Conservation (phyloP, 2,329 filamentous ascomycete genomes). For the Fusarium coicis region DNA sequence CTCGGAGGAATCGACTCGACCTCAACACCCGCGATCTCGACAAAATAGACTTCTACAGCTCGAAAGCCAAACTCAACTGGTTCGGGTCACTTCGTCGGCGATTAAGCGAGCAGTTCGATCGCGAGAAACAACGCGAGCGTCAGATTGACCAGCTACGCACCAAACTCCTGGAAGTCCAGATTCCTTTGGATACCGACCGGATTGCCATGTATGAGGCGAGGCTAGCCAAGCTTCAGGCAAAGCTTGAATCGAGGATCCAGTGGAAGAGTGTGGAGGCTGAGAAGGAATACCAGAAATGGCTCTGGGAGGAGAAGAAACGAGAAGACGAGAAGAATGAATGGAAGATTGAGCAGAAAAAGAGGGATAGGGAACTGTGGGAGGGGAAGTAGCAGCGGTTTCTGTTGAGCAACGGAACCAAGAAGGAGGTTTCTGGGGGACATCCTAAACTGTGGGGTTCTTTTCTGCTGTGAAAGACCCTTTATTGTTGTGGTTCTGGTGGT, state of each 20-base stretch:
- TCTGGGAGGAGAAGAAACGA: background rate
- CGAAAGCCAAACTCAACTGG: background rate
- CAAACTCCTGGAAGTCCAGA: accelerated
- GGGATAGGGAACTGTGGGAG: background rate
- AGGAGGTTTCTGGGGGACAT: background rate
- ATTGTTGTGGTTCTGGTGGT: background rate
- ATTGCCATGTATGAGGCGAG: background rate
- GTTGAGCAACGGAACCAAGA: background rate
- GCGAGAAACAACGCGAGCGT: background rate
- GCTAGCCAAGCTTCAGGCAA: background rate
- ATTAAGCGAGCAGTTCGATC: background rate
- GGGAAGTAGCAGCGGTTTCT: background rate
- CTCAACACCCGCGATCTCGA: background rate
- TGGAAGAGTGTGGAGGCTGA: background rate
- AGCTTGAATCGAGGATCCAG: background rate
- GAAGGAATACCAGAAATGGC: background rate
- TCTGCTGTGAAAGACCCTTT: background rate
- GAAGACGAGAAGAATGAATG: accelerated
- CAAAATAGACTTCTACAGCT: background rate
- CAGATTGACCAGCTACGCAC: background rate
- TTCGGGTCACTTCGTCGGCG: background rate
- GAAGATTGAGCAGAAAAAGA: background rate
- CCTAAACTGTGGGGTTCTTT: background rate
- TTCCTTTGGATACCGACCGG: accelerated
- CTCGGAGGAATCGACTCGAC: background rate